A percentile compares a stretch with the other conserved stretches of the same genome.
Conservation (phyloP, 1,284 basidiomycete species). For the Marasmius tenuissimus region DNA sequence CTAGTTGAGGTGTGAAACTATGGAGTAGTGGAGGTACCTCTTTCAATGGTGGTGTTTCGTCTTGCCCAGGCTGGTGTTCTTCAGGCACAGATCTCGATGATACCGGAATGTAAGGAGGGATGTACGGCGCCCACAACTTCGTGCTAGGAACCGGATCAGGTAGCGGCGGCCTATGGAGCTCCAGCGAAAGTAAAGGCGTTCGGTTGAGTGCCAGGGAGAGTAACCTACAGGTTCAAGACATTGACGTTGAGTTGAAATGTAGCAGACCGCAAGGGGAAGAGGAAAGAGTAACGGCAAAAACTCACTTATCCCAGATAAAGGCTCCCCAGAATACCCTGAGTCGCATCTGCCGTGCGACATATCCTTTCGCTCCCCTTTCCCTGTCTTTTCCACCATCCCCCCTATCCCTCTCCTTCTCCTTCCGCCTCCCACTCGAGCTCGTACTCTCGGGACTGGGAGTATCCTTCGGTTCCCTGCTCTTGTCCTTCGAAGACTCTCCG, state of each 20-base stretch:
- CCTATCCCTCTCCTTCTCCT: neutral
- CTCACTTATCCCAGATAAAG: conserved; percentile 2
- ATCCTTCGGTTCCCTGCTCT: neutral
- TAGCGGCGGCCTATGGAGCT: neutral
- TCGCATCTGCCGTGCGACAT: neutral
- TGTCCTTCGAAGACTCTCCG: neutral
- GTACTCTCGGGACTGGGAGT: neutral
- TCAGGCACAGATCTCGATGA: neutral
- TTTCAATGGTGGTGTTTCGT: no score
- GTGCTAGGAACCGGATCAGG: neutral
- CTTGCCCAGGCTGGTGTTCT: no score
- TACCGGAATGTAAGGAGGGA: neutral
- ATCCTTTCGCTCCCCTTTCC: neutral
- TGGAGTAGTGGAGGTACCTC: neutral
- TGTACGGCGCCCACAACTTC: neutral
- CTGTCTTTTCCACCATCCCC: no score
- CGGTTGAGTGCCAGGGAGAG: neutral
- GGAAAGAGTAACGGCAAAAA: neutral
- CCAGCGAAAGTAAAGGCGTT: neutral
- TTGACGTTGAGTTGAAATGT: neutral
- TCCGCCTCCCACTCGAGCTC: neutral
- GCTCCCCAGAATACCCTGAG: neutral
- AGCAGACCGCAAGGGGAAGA: neutral
- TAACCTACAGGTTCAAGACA: neutral
- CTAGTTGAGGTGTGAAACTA: neutral